Evolutionary conservation across 2,329 filamentous ascomycete genomes (phyloP), one percentile per base, ranked within the genome.

Genomic region (Cercospora beticola): DNA sequence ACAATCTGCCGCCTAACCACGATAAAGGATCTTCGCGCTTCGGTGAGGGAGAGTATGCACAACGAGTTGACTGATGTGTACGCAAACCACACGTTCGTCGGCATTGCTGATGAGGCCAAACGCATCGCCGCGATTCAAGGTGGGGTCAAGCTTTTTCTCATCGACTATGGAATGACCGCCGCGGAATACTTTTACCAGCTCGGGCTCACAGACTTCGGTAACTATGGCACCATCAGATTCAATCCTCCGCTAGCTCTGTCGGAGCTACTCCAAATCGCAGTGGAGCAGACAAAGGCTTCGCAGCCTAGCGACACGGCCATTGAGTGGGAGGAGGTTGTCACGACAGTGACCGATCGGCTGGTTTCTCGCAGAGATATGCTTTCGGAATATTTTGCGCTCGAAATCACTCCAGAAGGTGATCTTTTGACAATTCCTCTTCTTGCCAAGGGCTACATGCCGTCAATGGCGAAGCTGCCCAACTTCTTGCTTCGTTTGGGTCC

Each of bases 171-270:
- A 10, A 89, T 94, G 78, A 83, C 92, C 1, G 92, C 80, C 78
- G 91, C 89, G 70, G 94, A 98, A 75, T 96, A 94, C 79, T 96
- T 98, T 79, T 99, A 99, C 81, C 95, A 99, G 81, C 82, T 98
- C 21, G 94, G 93, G 0, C 86, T 99, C 40, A 97, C 93, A 0
- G 93, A 99, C 77, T 99, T 99, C 80, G 93, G 91, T 1, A 99
- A 99, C 78, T 97, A 97, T 76, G 95, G 95, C 2, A 80, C 85
- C 23, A 93, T 99, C 68, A 88, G 87, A 10, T 93, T 99, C 75
- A 87, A 89, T 60, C 92, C 93, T 2, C 86, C 93, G 0, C 85
- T 97, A 0, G 84, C 88, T 67, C 81, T 99, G 5, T 82, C 84
- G 4, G 88, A 91, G 66, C 80, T 98, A 5, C 84, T 99, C 14